These are phyloP conservation scores for Aspergillus bridgeri DNA, from an alignment of 495 filamentous ascomycete species.

Conservation along the genomic window DNA sequence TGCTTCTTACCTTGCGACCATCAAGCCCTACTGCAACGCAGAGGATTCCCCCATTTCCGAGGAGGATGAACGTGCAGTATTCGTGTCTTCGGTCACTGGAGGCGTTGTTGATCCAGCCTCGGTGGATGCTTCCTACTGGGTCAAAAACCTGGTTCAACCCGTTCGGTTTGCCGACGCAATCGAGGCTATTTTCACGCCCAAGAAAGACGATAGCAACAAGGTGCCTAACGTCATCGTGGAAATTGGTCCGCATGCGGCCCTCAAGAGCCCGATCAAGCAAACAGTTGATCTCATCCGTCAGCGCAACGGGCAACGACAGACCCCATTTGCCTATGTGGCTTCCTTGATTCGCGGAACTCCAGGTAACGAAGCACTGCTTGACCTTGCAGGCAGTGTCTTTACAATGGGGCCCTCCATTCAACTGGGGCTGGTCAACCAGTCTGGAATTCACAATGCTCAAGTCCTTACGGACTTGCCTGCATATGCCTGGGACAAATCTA, in stretches of 20 bases:
- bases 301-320: background rate
- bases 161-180: constrained; percentile 33
- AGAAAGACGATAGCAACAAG: constrained; percentile 1
- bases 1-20: constrained; percentile 19
- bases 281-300: background rate
- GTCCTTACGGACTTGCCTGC: background rate
- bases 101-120: background rate
- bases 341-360: background rate
- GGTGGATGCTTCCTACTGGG: constrained; percentile 13
- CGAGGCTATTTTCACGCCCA: background rate
- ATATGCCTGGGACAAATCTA: background rate
- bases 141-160: constrained; percentile 16
- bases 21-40: constrained; percentile 3
- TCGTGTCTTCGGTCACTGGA: constrained; percentile 8
- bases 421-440: background rate
- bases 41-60: background rate
- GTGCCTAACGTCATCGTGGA: constrained; percentile 33
- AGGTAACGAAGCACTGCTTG: background rate
- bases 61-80: background rate
- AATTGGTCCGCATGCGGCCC: constrained; percentile 42
- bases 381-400: background rate
- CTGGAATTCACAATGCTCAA: background rate
- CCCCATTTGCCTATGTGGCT: background rate
- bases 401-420: background rate
- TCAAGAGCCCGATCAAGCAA: constrained; percentile 29